Evolutionary conservation across 2,329 filamentous ascomycete species (phyloP).

Genomic region (Xylariomycetidae sp.): DNA sequence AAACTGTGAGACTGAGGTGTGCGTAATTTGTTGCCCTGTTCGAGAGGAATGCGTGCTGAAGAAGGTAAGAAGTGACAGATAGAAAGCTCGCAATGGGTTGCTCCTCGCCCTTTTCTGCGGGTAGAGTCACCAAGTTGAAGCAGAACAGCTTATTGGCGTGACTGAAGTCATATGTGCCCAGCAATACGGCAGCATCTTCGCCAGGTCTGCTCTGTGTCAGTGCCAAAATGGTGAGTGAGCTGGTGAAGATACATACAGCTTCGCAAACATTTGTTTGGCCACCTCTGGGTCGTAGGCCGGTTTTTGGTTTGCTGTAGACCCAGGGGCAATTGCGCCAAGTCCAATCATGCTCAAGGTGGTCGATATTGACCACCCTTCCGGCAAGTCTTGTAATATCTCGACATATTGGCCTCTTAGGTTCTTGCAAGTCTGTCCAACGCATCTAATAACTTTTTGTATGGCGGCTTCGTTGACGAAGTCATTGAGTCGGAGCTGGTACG

Average conservation of each 20-base stretch:
- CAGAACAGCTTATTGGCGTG: slow-evolving; percentile 96
- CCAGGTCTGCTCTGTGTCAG: slow-evolving; percentile 57
- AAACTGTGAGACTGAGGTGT: slow-evolving; percentile 76
- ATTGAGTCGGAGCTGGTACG: slow-evolving; percentile 84
- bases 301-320: slow-evolving; percentile 55
- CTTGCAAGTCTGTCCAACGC: slow-evolving; percentile 69
- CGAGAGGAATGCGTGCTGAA: slow-evolving; percentile 89
- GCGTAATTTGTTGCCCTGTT: slow-evolving; percentile 74
- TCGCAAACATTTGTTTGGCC: slow-evolving; percentile 74
- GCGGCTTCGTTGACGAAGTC: slow-evolving; percentile 92
- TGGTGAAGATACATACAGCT: slow-evolving; percentile 56
- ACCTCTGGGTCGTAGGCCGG: slow-evolving; percentile 69
- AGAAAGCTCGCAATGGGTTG: slow-evolving; percentile 77
- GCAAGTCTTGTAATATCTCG: slow-evolving; percentile 81
- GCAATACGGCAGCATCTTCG: slow-evolving; percentile 70
- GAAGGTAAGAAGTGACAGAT: slow-evolving; percentile 85
- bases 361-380: slow-evolving; percentile 82
- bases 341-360: slow-evolving; percentile 81
- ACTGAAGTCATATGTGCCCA: slow-evolving; percentile 88
- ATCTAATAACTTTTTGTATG: slow-evolving; percentile 75
- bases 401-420: slow-evolving; percentile 71
- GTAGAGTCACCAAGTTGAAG: slow-evolving; percentile 68
- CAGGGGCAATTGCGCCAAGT: slow-evolving; percentile 68
- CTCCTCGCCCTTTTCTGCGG: slow-evolving; percentile 61
- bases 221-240: background rate